Evolutionary conservation across 164 flowering plant genomes (phyloP).

Genomic region (Buxus sempervirens): DNA sequence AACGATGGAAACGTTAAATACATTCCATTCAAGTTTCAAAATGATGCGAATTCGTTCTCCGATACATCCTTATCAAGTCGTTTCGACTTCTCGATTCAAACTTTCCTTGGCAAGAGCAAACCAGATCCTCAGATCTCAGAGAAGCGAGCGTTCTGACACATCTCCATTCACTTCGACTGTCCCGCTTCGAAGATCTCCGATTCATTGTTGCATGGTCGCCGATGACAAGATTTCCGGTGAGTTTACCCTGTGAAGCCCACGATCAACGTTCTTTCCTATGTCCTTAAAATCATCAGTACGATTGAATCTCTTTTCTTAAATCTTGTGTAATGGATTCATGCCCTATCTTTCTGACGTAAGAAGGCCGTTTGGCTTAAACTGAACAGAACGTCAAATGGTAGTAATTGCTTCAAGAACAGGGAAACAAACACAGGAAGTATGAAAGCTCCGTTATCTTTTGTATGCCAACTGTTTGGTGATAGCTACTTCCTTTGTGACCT

Average conservation of each 20-base stretch:
- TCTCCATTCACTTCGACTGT: neutral
- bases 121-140: neutral
- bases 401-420: too few relatives aligned
- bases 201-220: neutral
- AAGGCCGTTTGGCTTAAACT: too few relatives aligned
- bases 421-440: too few relatives aligned
- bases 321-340: too few relatives aligned
- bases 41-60: neutral
- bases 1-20: neutral
- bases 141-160: neutral
- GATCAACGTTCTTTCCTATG: neutral
- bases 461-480: neutral
- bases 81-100: neutral
- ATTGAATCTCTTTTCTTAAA: neutral
- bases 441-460: neutral
- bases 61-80: neutral
- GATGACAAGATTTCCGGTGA: neutral
- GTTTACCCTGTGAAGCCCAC: neutral
- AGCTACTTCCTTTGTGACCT: neutral
- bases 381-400: too few relatives aligned
- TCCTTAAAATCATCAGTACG: neutral
- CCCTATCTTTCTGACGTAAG: too few relatives aligned
- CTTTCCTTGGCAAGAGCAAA: neutral
- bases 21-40: slow-evolving; percentile 2
- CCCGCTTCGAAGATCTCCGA: neutral